Evolutionary conservation across 768 basidiomycete genomes (phyloP).

Genomic region (Podaxis sp.): DNA sequence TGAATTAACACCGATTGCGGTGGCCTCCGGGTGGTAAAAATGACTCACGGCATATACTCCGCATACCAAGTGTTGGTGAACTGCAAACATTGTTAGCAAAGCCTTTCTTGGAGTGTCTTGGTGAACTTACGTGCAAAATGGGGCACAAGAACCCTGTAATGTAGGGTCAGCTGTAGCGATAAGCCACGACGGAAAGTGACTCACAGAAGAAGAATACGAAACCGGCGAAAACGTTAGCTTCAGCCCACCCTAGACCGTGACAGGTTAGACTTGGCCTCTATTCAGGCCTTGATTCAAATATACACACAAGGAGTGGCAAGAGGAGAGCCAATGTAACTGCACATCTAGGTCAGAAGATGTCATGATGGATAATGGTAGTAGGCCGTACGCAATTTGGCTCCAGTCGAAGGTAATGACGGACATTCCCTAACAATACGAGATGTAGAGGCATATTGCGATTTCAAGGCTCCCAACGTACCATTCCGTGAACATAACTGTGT

Average conservation of each 20-base stretch:
- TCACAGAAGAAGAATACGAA: conserved; percentile 64
- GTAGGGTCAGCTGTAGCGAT: not conserved
- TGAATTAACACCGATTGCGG: not conserved
- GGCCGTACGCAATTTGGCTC: conserved; percentile 53
- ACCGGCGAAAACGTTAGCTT: conserved; percentile 57
- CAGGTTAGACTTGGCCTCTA: not conserved
- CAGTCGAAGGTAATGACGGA: conserved; percentile 47
- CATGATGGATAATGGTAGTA: not conserved
- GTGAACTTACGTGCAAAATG: conserved; percentile 40
- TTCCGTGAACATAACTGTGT: conserved; percentile 36
- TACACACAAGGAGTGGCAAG: conserved; percentile 37
- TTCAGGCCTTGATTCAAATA: not conserved
- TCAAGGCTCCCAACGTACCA: conserved; percentile 28
- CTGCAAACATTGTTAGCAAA: conserved; percentile 15
- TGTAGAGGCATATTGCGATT: conserved; percentile 19
- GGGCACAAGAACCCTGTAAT: conserved; percentile 51
- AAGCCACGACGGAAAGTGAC: conserved; percentile 6
- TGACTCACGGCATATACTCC: conserved; percentile 47
- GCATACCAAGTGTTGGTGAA: conserved; percentile 61
- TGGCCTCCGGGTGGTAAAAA: not conserved
- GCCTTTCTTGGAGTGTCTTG: not conserved
- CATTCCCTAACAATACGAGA: conserved; percentile 29
- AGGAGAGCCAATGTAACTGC: conserved; percentile 49
- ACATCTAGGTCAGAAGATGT: not conserved
- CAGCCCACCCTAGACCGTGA: conserved; percentile 53